Percentiles rank a stretch among this genome's conserved stretches.
phyloP scores from a whole-genome alignment of 179 eudicot genomes.

The Beta lomatogona region DNA sequence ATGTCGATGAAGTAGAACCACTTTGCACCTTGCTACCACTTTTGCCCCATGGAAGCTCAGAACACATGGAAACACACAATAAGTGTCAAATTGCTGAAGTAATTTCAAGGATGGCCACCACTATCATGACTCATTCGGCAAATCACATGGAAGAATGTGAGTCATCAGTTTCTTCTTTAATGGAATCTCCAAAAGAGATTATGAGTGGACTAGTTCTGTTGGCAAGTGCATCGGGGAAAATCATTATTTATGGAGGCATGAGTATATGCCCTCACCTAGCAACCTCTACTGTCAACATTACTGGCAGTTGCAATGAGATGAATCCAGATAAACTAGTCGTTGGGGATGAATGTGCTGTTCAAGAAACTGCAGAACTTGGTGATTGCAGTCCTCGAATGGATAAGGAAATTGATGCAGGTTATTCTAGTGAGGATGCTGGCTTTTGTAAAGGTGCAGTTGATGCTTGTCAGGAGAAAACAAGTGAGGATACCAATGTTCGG shows the following conservation, averaged over 20 bases:
- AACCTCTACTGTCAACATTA: neutral
- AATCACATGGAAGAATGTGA: constrained; percentile 2
- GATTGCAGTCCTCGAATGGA: neutral
- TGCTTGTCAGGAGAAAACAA: neutral
- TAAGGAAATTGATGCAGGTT: neutral
- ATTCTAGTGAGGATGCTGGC: neutral
- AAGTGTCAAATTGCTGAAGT: constrained; percentile 6
- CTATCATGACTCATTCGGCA: neutral
- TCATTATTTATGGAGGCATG: neutral
- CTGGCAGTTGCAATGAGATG: neutral
- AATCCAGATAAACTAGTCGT: neutral
- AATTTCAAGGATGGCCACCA: neutral
- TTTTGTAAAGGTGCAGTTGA: neutral
- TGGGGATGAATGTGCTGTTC: neutral
- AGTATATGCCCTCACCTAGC: neutral
- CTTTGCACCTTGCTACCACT: constrained; percentile 14
- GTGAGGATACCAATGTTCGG: neutral
- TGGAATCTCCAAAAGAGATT: constrained; percentile 30
- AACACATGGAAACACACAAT: neutral
- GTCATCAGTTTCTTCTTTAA: constrained; percentile 19
- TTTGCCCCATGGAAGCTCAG: neutral
- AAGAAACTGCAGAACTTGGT: neutral
- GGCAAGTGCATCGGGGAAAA: constrained; percentile 29
- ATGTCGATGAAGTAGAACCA: constrained; percentile 16
- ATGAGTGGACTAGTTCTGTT: constrained; percentile 27